Percentiles rank a stretch among this genome's conserved stretches.
Evolutionary conservation across 495 filamentous ascomycete genomes (phyloP).

Genomic region (Penicillium arizonense): DNA sequence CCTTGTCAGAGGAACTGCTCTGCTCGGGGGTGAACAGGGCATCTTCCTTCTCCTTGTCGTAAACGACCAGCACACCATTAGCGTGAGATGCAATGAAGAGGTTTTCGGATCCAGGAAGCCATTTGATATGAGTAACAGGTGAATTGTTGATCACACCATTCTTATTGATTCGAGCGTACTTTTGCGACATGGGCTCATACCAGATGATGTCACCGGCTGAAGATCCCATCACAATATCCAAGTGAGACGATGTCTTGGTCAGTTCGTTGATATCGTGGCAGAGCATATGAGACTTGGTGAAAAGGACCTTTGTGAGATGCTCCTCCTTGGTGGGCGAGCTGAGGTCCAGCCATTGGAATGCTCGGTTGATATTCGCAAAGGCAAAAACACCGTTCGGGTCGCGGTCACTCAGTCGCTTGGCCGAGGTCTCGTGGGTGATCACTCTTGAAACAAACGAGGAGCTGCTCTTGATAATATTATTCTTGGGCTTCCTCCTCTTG

Average conservation of each 20-base stretch:
- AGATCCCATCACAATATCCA: conserved; percentile 94
- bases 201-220: conserved; percentile 96
- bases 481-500: conserved; percentile 90
- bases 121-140: conserved; percentile 81
- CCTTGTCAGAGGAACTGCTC: conserved; percentile 40
- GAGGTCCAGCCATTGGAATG: conserved; percentile 83
- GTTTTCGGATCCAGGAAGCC: conserved; percentile 93
- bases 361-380: conserved; percentile 92
- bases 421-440: conserved; percentile 80
- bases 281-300: conserved; percentile 91
- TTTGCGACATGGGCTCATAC: conserved; percentile 97
- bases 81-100: conserved; percentile 90
- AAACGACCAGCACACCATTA: conserved; percentile 91
- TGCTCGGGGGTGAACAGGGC: conserved; percentile 64
- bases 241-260: conserved; percentile 74
- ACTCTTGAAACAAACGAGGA: conserved; percentile 94
- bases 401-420: conserved; percentile 76
- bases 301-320: conserved; percentile 89
- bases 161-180: conserved; percentile 95
- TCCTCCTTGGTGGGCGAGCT: conserved; percentile 64
- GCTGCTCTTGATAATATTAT: conserved; percentile 96
- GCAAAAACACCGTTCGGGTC: conserved; percentile 76
- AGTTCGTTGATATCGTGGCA: conserved; percentile 89
- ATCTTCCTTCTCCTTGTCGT: conserved; percentile 99
- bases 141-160: conserved; percentile 87